Evolutionary conservation across 176 grass and related monocot species (phyloP).

Genomic region (Phoenix dactylifera): DNA sequence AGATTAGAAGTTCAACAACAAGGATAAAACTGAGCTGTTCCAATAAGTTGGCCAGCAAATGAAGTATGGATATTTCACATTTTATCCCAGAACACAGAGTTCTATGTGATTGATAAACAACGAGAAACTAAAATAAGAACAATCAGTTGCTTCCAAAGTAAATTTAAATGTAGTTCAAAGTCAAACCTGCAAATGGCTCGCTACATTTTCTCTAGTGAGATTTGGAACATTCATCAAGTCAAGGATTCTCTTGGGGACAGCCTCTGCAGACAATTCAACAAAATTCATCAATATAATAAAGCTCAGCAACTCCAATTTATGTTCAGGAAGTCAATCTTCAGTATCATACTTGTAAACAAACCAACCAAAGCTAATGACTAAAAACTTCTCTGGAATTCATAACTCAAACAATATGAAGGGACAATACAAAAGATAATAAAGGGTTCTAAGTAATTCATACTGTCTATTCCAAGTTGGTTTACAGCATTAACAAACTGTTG

Average conservation of each 20-base stretch:
- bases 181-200: constrained; percentile 96
- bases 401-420: neutral
- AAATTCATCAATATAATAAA: constrained; percentile 21
- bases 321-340: no score
- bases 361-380: constrained; percentile 11
- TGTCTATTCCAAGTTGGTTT: constrained; percentile 2
- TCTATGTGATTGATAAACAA: no score
- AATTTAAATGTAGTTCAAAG: constrained; percentile 11
- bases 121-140: no score
- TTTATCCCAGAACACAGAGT: no score
- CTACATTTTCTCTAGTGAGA: constrained; percentile 97
- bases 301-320: no score
- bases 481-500: constrained; percentile 15
- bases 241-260: constrained; percentile 97
- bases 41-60: no score
- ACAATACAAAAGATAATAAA: neutral
- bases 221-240: constrained; percentile 99
- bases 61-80: no score
- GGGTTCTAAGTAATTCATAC: neutral
- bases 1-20: no score
- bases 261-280: constrained; percentile 48
- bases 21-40: no score
- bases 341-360: neutral
- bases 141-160: no score
- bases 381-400: neutral